Evolutionary conservation across 2,329 filamentous ascomycete species (phyloP).

Genomic region (Arthrobotrys megalospora): DNA sequence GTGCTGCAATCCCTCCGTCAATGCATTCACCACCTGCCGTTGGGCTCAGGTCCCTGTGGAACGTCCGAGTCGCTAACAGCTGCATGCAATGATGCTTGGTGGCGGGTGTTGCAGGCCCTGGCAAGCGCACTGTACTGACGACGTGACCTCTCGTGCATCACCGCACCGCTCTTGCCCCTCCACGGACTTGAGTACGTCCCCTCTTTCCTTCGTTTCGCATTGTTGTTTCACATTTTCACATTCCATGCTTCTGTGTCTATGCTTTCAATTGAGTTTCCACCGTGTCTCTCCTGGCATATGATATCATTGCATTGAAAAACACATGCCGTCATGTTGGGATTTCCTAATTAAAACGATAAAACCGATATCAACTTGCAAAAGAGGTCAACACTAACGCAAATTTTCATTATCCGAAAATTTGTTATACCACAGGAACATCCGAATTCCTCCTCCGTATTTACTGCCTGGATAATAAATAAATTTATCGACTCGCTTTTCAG

Average conservation of each 20-base stretch:
- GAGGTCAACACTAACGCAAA: conserved; percentile 57
- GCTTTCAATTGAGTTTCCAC: conserved; percentile 37
- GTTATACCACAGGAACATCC: conserved; percentile 13
- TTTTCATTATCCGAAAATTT: conserved; percentile 59
- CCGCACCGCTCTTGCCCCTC: not conserved
- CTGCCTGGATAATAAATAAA: conserved; percentile 11
- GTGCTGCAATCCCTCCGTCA: conserved; percentile 21
- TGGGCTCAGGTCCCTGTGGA: conserved; percentile 15
- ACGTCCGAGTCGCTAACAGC: conserved; percentile 49
- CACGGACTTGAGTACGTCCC: conserved; percentile 12
- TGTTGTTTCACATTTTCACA: not conserved
- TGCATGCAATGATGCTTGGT: conserved; percentile 48
- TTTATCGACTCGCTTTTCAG: not conserved
- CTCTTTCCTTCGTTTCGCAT: not conserved
- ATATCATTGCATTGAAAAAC: conserved; percentile 25
- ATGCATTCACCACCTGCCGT: conserved; percentile 1
- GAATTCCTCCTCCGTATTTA: not conserved
- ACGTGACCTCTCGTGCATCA: conserved; percentile 37
- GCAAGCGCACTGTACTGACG: conserved; percentile 26
- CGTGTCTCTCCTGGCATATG: conserved; percentile 10
- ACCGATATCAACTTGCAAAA: conserved; percentile 42
- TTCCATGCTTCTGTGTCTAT: conserved; percentile 5
- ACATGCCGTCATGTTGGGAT: conserved; percentile 19
- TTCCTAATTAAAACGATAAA: conserved; percentile 27
- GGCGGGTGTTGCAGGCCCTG: conserved; percentile 55